Percentiles rank a stretch among this genome's conserved stretches.
Conservation (phyloP, 139 green algal species). For the Chlorella vulgaris region DNA sequence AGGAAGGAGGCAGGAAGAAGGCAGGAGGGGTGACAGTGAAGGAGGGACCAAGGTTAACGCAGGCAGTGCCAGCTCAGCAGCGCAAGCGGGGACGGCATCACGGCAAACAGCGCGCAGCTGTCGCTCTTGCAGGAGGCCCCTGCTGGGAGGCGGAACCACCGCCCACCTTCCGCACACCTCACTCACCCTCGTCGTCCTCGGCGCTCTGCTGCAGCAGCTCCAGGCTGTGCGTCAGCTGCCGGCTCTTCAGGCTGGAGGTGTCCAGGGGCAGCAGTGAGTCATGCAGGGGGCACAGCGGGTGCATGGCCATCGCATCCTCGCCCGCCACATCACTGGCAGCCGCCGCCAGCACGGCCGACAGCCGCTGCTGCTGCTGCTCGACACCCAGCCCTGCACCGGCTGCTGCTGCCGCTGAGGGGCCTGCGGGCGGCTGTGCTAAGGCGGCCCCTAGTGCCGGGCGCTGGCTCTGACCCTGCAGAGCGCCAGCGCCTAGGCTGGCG, state of each 20-base stretch:
- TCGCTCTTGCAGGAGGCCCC: too few relatives aligned
- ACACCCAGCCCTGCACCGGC: too few relatives aligned
- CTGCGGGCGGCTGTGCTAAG: too few relatives aligned
- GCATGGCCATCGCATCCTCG: constrained; percentile 48
- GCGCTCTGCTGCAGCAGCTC: constrained; percentile 38
- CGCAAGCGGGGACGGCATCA: too few relatives aligned
- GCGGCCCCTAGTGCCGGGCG: too few relatives aligned
- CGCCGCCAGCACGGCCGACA: background rate
- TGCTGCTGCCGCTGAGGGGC: too few relatives aligned
- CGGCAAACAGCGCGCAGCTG: too few relatives aligned
- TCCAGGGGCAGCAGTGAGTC: constrained; percentile 69
- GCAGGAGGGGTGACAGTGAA: background rate
- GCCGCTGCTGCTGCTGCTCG: background rate
- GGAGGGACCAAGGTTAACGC: background rate
- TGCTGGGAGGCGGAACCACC: too few relatives aligned
- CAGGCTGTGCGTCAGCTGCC: constrained; percentile 50
- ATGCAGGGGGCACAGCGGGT: constrained; percentile 59
- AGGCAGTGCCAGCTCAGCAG: too few relatives aligned
- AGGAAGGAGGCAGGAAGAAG: background rate
- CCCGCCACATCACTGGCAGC: background rate
- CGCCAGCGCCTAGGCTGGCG: too few relatives aligned
- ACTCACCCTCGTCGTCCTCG: constrained; percentile 16
- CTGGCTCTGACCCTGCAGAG: too few relatives aligned
- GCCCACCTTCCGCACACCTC: background rate
- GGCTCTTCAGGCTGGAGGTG: constrained; percentile 55